Evolutionary conservation across 306 rosid genomes (phyloP).

Genomic region (Echinosophora koreensis): DNA sequence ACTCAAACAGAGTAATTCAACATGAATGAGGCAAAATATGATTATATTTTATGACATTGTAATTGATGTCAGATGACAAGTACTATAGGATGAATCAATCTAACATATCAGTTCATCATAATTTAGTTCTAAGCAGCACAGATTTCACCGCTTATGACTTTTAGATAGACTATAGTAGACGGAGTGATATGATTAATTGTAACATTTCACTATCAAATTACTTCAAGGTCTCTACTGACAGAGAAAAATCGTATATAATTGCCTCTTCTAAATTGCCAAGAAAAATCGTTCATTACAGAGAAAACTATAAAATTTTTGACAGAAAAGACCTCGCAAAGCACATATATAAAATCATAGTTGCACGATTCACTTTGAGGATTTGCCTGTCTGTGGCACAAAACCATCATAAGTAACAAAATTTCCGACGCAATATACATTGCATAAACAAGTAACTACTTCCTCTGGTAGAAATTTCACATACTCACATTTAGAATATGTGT

Average conservation of each 20-base stretch:
- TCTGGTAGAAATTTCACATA: neutral
- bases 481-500: too few relatives aligned
- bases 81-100: neutral
- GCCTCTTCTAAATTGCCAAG: constrained; percentile 1
- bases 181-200: constrained; percentile 6
- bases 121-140: constrained; percentile 8
- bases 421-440: neutral
- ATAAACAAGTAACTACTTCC: neutral
- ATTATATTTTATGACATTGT: neutral
- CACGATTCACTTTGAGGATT: neutral
- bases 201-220: neutral
- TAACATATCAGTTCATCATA: neutral
- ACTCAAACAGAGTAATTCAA: constrained; percentile 6
- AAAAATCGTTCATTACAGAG: neutral
- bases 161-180: neutral
- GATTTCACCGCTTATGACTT: neutral
- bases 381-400: constrained; percentile 1
- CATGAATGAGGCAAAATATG: constrained; percentile 29
- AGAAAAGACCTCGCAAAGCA: neutral
- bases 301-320: neutral
- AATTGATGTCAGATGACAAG: constrained; percentile 3
- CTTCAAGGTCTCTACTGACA: neutral
- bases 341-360: neutral
- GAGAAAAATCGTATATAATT: too few relatives aligned
- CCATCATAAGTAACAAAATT: constrained; percentile 4